phyloP scores from a whole-genome alignment of 345 rosid genomes.

The Psidium friedrichsthalianum region DNA sequence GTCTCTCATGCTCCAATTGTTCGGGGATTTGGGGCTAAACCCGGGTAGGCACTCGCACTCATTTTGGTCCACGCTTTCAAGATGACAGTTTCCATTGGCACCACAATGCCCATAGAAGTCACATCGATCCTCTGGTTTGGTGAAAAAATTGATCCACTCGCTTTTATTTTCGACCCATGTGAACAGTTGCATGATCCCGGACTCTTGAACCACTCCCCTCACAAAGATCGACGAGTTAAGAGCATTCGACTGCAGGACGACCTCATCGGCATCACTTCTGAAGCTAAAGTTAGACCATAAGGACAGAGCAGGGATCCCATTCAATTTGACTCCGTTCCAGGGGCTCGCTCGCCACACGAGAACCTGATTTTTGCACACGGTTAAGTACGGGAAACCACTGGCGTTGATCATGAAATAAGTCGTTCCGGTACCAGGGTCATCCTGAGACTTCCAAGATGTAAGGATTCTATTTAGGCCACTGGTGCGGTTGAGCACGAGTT shows the following conservation, averaged over 20 bases:
- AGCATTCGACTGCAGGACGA: background rate
- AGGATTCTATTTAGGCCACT: constrained; percentile 2
- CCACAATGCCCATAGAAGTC: constrained; percentile 4
- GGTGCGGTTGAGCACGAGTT: constrained; percentile 9
- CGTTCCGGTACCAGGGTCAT: constrained; percentile 20
- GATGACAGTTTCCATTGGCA: background rate
- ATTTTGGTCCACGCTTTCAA: background rate
- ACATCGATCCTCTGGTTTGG: background rate
- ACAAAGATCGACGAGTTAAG: background rate
- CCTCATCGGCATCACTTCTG: background rate
- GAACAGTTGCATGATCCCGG: background rate
- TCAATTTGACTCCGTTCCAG: too few relatives aligned
- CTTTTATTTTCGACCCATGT: background rate
- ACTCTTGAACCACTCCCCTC: background rate
- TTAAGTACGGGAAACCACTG: constrained; percentile 13
- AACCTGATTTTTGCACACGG: background rate
- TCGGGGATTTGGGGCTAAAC: constrained; percentile 7
- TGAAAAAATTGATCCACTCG: background rate
- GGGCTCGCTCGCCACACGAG: background rate
- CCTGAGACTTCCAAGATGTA: constrained; percentile 12
- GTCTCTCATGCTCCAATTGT: constrained; percentile 9
- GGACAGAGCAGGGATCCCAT: background rate
- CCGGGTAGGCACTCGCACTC: constrained; percentile 19
- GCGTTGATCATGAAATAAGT: constrained; percentile 2
- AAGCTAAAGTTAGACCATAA: background rate